Evolutionary conservation across 1,284 basidiomycete species (phyloP), one percentile per base, ranked within the genome.

Genomic region (Irpex sp.): DNA sequence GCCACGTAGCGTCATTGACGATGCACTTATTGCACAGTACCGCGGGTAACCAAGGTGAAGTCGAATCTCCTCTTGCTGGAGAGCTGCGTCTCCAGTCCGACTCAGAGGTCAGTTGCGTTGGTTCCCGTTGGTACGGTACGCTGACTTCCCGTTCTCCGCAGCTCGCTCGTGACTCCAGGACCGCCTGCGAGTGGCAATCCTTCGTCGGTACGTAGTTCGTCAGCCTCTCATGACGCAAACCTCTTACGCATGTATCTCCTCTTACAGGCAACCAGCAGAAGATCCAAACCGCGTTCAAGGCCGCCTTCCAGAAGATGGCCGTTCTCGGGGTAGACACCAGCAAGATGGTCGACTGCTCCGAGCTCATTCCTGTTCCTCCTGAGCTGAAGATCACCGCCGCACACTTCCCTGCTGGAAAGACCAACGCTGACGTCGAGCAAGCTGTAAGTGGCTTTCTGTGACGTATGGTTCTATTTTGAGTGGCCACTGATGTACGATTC

Each of bases 81-180:
- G 76, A 74, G 65, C 65, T 78, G 36, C 77, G 77, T 64, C 74
- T 79, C 11, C 69, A 71, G 59, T 77, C 76, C 36, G 77, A 79
- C 69, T 66, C 62, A 34, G 51, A 59, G 59, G 54, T 66, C 58
- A 59, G 51, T 64, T 38, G 59, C 44, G 7, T 0, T 34, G 31
- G 31, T 34, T 11, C 6, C 44, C 11, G n/a, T n/a, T n/a, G 7
- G 44, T 47, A 47, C 44, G 1, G 44, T n/a, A n/a, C 44, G 13
- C 44, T 13, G 44, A n/a, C 11, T 47, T 13, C n/a, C 13, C 5
- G 15, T 47, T 47, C 44, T 47, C 44, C 11, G 21, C 31, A 56
- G 5, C 66, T 74, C 61, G 72, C 69, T 17, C 70, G 70, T 44
- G 72, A 75, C 59, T 60, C 70, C 31, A 68, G 71, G 36, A 76